Evolutionary conservation across 2,329 filamentous ascomycete species (phyloP).

Genomic region (Clonostachys solani): DNA sequence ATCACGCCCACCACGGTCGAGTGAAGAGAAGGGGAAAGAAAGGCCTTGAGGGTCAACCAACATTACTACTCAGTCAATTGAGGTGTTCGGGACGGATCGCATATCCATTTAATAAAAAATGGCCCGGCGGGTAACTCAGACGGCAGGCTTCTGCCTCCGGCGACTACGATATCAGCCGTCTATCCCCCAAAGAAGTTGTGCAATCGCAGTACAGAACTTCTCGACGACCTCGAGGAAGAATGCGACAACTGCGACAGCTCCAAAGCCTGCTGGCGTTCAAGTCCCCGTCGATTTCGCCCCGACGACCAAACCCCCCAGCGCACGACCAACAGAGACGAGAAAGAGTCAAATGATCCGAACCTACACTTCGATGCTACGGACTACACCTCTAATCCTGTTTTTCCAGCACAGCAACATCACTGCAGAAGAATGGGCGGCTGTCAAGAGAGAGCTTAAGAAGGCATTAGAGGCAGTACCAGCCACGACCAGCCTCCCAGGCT

Average conservation of each 20-base stretch:
- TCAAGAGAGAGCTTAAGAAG: conserved; percentile 35
- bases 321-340: conserved; percentile 79
- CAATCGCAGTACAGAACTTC: conserved; percentile 13
- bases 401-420: conserved; percentile 71
- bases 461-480: conserved; percentile 36
- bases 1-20: too few species aligned
- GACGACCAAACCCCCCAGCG: conserved; percentile 79
- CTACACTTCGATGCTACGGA: conserved; percentile 84
- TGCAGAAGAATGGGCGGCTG: conserved; percentile 56
- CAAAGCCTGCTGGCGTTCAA: conserved; percentile 4
- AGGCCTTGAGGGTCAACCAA: too few species aligned
- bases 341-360: conserved; percentile 84
- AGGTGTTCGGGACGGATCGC: too few species aligned
- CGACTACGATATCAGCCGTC: conserved; percentile 11
- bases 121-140: conserved; percentile 8
- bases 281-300: conserved; percentile 45
- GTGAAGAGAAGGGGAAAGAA: too few species aligned
- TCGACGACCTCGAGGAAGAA: conserved; percentile 12
- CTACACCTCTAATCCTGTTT: conserved; percentile 78
- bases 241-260: too few species aligned
- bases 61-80: too few species aligned
- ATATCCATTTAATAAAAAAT: conserved; percentile 4
- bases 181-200: conserved; percentile 7
- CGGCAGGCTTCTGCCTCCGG: conserved; percentile 13
- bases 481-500: conserved; percentile 13